Percentiles rank a stretch among this genome's conserved stretches.
Conservation (phyloP, 768 basidiomycete genomes). For the Exsudoporus frostii region DNA sequence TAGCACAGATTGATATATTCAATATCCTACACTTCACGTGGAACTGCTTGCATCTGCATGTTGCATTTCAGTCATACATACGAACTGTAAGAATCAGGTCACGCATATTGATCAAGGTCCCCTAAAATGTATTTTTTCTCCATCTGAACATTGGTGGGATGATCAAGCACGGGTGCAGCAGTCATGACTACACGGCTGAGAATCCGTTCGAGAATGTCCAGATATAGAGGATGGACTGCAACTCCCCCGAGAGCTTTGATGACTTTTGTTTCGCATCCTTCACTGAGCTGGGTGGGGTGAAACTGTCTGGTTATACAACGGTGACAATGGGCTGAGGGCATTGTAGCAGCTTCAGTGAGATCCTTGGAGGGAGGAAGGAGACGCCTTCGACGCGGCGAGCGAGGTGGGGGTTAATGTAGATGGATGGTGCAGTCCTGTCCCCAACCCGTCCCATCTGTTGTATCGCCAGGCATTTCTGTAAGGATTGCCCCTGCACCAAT, state of each 20-base stretch:
- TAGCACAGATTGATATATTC: not conserved
- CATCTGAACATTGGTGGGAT: not conserved
- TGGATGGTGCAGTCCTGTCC: not conserved
- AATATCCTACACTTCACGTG: not conserved
- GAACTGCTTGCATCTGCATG: not conserved
- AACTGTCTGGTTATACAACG: conserved; percentile 10
- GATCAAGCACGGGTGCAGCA: not conserved
- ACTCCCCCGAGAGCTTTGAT: not conserved
- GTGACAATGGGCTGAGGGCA: not conserved
- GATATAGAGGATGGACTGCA: not conserved
- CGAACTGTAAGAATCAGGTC: not conserved
- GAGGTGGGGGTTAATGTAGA: conserved; percentile 10
- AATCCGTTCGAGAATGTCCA: not conserved
- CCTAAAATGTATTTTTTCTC: not conserved
- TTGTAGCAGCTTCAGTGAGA: not conserved
- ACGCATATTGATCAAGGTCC: conserved; percentile 5
- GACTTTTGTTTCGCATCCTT: not conserved
- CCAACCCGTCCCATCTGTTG: not conserved
- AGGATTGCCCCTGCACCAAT: not conserved
- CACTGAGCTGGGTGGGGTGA: conserved; percentile 8
- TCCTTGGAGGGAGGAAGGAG: conserved; percentile 11
- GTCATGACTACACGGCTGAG: not conserved
- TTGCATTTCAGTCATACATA: conserved; percentile 3
- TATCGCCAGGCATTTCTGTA: not conserved
- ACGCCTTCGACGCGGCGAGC: conserved; percentile 16